phyloP scores from a whole-genome alignment of 2,329 filamentous ascomycete genomes.

The Ceratocystis papillata region DNA sequence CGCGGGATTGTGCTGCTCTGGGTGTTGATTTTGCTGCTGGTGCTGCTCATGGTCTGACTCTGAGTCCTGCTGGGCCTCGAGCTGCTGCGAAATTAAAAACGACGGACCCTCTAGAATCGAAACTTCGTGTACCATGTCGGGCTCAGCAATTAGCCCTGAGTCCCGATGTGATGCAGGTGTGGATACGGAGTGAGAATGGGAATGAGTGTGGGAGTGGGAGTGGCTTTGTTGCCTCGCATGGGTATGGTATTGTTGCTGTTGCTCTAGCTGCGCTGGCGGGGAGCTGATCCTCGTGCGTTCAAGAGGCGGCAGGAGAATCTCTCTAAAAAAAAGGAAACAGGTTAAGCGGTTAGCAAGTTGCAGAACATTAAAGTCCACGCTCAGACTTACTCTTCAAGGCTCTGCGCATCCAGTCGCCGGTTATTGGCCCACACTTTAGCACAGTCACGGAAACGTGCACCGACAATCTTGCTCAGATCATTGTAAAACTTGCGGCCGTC shows the following conservation, averaged over 20 bases:
- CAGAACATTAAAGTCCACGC: not conserved
- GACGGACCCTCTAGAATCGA: slow-evolving; percentile 26
- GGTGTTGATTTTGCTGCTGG: slow-evolving; percentile 25
- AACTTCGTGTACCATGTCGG: slow-evolving; percentile 22
- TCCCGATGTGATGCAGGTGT: slow-evolving; percentile 20
- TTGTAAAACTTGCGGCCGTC: slow-evolving; percentile 95
- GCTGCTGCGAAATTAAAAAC: slow-evolving; percentile 20
- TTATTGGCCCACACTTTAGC: slow-evolving; percentile 71
- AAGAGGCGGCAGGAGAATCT: slow-evolving; percentile 43
- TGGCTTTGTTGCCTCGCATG: slow-evolving; percentile 26
- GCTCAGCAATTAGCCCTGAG: slow-evolving; percentile 7
- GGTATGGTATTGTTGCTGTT: slow-evolving; percentile 34
- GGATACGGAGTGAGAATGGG: slow-evolving; percentile 15
- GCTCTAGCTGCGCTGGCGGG: slow-evolving; percentile 25
- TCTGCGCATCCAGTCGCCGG: slow-evolving; percentile 67
- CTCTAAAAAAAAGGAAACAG: slow-evolving; percentile 28
- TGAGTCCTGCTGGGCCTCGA: not conserved
- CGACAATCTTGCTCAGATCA: slow-evolving; percentile 78
- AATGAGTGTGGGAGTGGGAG: slow-evolving; percentile 23
- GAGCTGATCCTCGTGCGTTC: slow-evolving; percentile 24
- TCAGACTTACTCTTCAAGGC: slow-evolving; percentile 57
- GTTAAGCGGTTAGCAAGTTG: slow-evolving; percentile 24
- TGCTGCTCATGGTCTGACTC: slow-evolving; percentile 17
- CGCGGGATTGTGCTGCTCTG: slow-evolving; percentile 25
- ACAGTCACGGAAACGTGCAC: slow-evolving; percentile 62